Base-by-base conservation (phyloP, 768 basidiomycete species). In the Erythrobasidium yunnanense region DNA sequence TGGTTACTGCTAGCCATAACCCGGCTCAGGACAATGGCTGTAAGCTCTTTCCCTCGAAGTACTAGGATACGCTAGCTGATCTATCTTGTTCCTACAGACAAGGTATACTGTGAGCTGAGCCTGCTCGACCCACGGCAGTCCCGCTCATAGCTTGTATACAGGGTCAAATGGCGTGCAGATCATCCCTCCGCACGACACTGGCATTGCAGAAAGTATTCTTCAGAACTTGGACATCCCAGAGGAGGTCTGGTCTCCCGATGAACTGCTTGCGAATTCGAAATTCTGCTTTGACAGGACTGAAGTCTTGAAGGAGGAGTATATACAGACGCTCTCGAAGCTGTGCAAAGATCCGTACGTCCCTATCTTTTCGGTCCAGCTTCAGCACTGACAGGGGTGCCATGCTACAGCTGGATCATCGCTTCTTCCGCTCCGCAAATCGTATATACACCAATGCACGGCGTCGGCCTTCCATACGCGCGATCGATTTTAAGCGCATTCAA, bases 1-100 rank as follows among this genome's bases (percentile, higher is more conserved):
- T 92, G 90, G 86, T 92, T 54, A 92, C 90, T 69, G 88, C 88
- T 1, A 87, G 85, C 68, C 90, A 92, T 72, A 92, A 92, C 73
- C 90, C 89, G 0, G 90, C 88, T 82, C 32, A 47, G 25, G 66
- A 68, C 34, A 68, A 68, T 46, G 66, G 63, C 7, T 66, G 55
- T 56, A 42, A 51, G 60, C 34, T 32, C 32, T 32, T 38, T 11
- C 20, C 15, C 5, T 20, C 5, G 38, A 57, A 5, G 55, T 5
- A 57, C 34, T 29, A 13, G 13, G 87, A 70, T 30, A 20, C 54
- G 18, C 54, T 20, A 15, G 30, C 13, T 17, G 71, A 34, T 42
- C 38, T 68, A 4, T 45, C 55, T 67, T 49, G 6, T 20, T 18
- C 25, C 32, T 20, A 22, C 30, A 57, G 66, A 55, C 32, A 66